Evolutionary conservation across 2,329 filamentous ascomycete genomes (phyloP).

Genomic region (Colletotrichum sp.): DNA sequence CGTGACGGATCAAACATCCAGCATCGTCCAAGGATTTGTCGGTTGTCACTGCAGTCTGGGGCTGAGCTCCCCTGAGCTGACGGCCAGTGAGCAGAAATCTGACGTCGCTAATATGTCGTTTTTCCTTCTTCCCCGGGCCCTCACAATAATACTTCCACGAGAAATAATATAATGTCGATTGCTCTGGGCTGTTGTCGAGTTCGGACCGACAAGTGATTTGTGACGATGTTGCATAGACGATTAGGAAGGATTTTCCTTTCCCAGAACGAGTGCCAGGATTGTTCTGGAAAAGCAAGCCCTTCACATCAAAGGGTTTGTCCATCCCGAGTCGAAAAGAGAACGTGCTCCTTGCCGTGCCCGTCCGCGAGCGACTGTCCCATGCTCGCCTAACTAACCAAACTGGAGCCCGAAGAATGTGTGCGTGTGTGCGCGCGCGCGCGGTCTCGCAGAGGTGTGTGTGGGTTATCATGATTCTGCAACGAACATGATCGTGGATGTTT

Average conservation of each 20-base stretch:
- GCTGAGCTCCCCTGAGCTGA: background rate
- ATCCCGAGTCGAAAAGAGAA: slow-evolving; percentile 12
- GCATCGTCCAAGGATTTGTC: background rate
- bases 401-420: background rate
- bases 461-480: slow-evolving; percentile 22
- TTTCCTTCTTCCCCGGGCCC: background rate
- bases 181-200: background rate
- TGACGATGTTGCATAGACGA: background rate
- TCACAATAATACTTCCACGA: background rate
- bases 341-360: background rate
- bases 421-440: slow-evolving; percentile 1
- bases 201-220: background rate
- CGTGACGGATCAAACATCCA: background rate
- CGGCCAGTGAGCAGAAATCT: background rate
- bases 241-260: background rate
- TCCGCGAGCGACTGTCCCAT: slow-evolving; percentile 17
- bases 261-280: background rate
- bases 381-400: background rate
- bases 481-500: slow-evolving; percentile 20
- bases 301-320: slow-evolving; percentile 8
- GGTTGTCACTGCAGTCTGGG: background rate
- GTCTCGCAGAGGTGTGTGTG: slow-evolving; percentile 6
- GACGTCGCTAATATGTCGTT: background rate
- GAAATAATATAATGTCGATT: background rate
- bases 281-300: slow-evolving; percentile 2